These are phyloP conservation scores for Sequoiadendron giganteum DNA, from an alignment of 75 land plant species.

Conservation along the genomic window DNA sequence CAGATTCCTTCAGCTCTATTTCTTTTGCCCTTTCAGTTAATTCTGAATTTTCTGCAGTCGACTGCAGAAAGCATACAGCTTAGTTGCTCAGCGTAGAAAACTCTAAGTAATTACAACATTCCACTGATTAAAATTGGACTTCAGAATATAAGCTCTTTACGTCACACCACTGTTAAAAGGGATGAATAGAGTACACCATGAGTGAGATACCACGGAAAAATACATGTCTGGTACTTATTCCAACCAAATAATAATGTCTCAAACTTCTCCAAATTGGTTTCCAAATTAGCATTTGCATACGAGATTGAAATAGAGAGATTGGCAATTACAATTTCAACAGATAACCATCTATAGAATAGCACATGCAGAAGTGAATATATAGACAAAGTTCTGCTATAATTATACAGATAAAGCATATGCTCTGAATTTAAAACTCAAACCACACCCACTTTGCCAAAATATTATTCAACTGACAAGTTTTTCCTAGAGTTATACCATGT, in stretches of 20 bases:
- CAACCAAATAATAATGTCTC: background rate
- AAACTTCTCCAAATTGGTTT: too few relatives aligned
- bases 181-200: background rate
- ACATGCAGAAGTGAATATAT: background rate
- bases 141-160: background rate
- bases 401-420: background rate
- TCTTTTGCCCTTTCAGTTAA: background rate
- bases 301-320: background rate
- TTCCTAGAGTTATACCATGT: background rate
- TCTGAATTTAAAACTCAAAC: background rate
- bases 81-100: background rate
- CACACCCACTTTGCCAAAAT: background rate
- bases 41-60: background rate
- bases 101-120: background rate
- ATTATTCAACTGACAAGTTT: background rate
- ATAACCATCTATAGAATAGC: background rate
- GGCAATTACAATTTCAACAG: background rate
- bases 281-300: background rate
- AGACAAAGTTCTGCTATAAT: background rate
- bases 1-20: background rate
- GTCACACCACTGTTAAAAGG: background rate
- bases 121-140: background rate
- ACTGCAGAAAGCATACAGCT: background rate
- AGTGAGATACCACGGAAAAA: background rate
- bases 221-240: background rate